phyloP scores from a whole-genome alignment of 2,329 filamentous ascomycete genomes.

The Chaetomium sp. region DNA sequence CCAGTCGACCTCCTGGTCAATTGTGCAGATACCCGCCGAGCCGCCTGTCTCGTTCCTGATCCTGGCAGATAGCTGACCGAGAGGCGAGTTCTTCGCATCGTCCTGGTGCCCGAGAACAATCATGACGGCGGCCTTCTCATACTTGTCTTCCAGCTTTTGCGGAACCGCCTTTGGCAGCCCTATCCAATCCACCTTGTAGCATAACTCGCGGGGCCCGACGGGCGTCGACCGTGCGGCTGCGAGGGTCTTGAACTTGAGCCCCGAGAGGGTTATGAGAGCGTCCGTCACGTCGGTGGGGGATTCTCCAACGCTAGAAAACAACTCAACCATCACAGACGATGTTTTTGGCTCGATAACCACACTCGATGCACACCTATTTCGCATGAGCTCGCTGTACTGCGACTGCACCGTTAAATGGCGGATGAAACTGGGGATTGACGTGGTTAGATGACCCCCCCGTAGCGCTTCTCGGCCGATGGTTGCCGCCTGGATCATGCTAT shows the following conservation, averaged over 20 bases:
- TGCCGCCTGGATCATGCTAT: constrained; percentile 37
- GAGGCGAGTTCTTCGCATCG: constrained; percentile 2
- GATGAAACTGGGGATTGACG: constrained; percentile 21
- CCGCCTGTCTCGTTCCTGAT: constrained; percentile 14
- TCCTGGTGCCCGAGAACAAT: constrained; percentile 1
- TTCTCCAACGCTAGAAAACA: background rate
- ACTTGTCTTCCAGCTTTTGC: background rate
- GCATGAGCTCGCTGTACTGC: constrained; percentile 9
- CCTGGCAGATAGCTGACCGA: constrained; percentile 3
- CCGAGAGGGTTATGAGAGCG: constrained; percentile 20
- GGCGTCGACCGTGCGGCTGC: background rate
- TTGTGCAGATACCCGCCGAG: constrained; percentile 8
- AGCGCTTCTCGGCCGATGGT: constrained; percentile 34
- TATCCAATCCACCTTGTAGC: constrained; percentile 23
- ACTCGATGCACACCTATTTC: constrained; percentile 15
- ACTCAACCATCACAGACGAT: constrained; percentile 21
- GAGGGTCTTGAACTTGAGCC: constrained; percentile 20
- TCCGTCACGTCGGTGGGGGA: background rate
- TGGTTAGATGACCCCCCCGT: constrained; percentile 16
- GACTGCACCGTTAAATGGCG: constrained; percentile 19
- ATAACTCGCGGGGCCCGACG: constrained; percentile 21
- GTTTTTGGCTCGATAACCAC: constrained; percentile 12
- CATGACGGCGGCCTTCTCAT: constrained; percentile 10
- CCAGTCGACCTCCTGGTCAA: constrained; percentile 14
- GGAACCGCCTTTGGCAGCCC: background rate